These are phyloP conservation scores for Aureobasidium sp. DNA, from an alignment of 2,329 filamentous ascomycete genomes.

Conservation along the genomic window DNA sequence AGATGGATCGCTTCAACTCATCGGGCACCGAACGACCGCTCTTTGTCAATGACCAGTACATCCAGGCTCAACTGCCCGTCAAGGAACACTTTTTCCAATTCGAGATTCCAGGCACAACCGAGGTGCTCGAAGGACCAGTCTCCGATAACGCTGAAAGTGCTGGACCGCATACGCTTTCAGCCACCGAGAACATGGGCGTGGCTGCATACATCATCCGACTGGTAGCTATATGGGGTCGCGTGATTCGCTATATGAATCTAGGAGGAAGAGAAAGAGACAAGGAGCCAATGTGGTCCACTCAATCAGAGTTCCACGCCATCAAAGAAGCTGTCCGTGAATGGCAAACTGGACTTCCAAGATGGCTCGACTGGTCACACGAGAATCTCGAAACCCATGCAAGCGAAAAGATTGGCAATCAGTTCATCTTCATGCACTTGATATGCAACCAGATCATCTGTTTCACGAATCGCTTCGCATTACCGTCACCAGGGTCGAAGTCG, in stretches of 20 bases:
- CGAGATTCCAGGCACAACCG: conserved; percentile 82
- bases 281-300: conserved; percentile 70
- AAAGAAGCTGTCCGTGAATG: conserved; percentile 66
- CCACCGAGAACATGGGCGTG: conserved; percentile 85
- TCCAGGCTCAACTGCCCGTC: conserved; percentile 84
- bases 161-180: conserved; percentile 57
- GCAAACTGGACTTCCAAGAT: conserved; percentile 59
- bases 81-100: conserved; percentile 85
- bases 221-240: conserved; percentile 81
- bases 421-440: conserved; percentile 83
- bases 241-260: conserved; percentile 84
- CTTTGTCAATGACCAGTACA: conserved; percentile 81
- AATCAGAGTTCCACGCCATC: conserved; percentile 69
- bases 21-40: conserved; percentile 88
- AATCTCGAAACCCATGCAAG: conserved; percentile 81
- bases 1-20: conserved; percentile 94
- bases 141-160: conserved; percentile 56
- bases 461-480: conserved; percentile 78
- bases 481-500: conserved; percentile 55
- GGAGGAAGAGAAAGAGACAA: conserved; percentile 75
- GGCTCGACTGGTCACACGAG: conserved; percentile 67
- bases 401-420: conserved; percentile 82
- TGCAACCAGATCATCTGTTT: conserved; percentile 87
- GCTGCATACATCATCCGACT: conserved; percentile 82
- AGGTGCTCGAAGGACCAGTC: conserved; percentile 68